Evolutionary conservation across 148 eudicot species (phyloP), one percentile per base, ranked within the genome.

Genomic region (Diospyros kaki): DNA sequence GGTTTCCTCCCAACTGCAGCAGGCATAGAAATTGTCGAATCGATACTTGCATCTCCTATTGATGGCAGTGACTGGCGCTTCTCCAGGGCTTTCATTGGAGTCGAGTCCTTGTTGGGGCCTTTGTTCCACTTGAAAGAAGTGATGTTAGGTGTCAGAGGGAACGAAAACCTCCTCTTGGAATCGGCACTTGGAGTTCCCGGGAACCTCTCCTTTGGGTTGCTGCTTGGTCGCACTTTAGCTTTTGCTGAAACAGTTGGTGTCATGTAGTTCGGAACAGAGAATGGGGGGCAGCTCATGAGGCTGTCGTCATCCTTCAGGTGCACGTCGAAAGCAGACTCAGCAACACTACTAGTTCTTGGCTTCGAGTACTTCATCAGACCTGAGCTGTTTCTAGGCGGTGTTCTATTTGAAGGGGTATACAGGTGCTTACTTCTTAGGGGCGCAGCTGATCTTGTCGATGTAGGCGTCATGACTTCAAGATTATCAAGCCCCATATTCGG

Each of bases 71-170:
- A 83, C 72, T 67, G 79, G 45, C 70, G 82, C 84, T 86, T 91
- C 58, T 86, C 90, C 64, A 85, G 46, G 50, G n/a, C 83, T 70
- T 66, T 89, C 39, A 69, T 83, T 6, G 91, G 64, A 74, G 79
- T 72, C 14, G 78, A 59, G 60, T 88, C 97, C 75, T 78, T 88
- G 68, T 75, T 76, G 41, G 86, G 69, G 39, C 87, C 84, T 83
- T 85, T 89, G 75, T 81, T 87, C 98, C 97, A 94, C 79, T 87
- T 94, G 76, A 91, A 91, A 8, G 98, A 83, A 6, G 93, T 87
- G 13, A 73, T 75, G 71, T 84, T 85, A 73, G 87, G 90, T 17
- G 85, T 87, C 46, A 92, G 67, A 43, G 97, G 96, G 72, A 88
- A 93, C 4, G 99, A 93, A 58, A 93, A 84, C 64, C 99, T 81